phyloP scores from a whole-genome alignment of 768 basidiomycete genomes.

The Russula vinacea region DNA sequence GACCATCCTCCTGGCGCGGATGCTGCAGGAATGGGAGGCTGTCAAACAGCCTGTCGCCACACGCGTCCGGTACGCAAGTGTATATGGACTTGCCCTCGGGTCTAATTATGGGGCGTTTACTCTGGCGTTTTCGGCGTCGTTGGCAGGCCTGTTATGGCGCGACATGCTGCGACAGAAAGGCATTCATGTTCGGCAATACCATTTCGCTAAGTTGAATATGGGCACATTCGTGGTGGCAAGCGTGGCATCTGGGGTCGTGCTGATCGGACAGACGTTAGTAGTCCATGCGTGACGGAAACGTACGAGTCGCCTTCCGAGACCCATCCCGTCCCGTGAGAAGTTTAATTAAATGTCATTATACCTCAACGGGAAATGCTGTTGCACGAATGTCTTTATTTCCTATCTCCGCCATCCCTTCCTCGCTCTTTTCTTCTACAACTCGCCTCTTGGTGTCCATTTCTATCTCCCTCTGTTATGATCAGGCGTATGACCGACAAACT shows the following conservation, averaged over 20 bases:
- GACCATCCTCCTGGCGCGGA: conserved; percentile 82
- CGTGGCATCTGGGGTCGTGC: conserved; percentile 63
- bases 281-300: neutral
- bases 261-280: conserved; percentile 67
- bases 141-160: conserved; percentile 86
- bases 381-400: neutral
- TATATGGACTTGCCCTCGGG: conserved; percentile 70
- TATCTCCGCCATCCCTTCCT: conserved; percentile 2
- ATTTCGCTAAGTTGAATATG: conserved; percentile 75
- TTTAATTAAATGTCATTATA: conserved; percentile 19
- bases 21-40: conserved; percentile 50
- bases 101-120: conserved; percentile 90
- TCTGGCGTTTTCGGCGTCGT: conserved; percentile 82
- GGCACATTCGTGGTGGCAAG: conserved; percentile 64
- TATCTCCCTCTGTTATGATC: conserved; percentile 32
- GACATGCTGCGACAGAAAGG: conserved; percentile 70
- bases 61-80: conserved; percentile 23
- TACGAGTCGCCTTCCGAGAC: neutral
- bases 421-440: neutral
- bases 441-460: neutral
- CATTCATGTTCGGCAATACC: conserved; percentile 53
- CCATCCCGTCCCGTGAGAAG: neutral
- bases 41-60: conserved; percentile 15
- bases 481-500: conserved; percentile 38
- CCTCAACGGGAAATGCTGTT: conserved; percentile 16